These are phyloP conservation scores for Dichomitus squalens DNA, from an alignment of 1,284 basidiomycete genomes.

Conservation along the genomic window DNA sequence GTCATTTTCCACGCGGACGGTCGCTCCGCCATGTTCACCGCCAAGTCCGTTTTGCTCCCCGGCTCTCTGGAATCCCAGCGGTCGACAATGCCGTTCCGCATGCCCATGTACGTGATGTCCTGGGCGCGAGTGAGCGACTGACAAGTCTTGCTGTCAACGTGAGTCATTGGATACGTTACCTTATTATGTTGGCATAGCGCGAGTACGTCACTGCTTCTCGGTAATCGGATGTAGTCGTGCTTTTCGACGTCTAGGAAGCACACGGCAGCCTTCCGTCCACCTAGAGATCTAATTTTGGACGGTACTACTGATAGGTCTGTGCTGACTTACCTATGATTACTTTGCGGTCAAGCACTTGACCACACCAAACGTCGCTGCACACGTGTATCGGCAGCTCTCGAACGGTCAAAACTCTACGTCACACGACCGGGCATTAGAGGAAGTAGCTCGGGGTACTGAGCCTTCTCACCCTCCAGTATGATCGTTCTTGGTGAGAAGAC, in stretches of 20 bases:
- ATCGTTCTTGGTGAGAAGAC: slow-evolving; percentile 9
- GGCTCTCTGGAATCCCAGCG: slow-evolving; percentile 20
- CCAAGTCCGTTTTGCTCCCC: slow-evolving; percentile 1
- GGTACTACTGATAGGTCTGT: background rate
- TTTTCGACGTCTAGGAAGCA: slow-evolving; percentile 12
- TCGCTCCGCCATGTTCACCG: slow-evolving; percentile 34
- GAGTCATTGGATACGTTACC: background rate
- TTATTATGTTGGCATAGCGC: slow-evolving; percentile 10
- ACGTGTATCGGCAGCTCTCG: slow-evolving; percentile 16
- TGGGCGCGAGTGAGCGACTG: background rate
- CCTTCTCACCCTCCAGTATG: slow-evolving; percentile 10
- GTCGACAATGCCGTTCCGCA: slow-evolving; percentile 16
- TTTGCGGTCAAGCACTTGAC: slow-evolving; percentile 8
- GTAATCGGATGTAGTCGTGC: slow-evolving; percentile 9
- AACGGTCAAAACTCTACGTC: slow-evolving; percentile 9
- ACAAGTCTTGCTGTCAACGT: no score
- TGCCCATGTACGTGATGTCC: slow-evolving; percentile 17
- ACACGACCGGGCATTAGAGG: background rate
- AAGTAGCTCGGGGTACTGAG: background rate
- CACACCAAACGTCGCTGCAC: slow-evolving; percentile 19
- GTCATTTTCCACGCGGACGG: slow-evolving; percentile 30
- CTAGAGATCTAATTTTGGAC: background rate
- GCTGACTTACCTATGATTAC: slow-evolving; percentile 11
- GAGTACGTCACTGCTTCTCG: slow-evolving; percentile 15
- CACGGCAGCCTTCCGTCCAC: slow-evolving; percentile 11